Evolutionary conservation across 305 asterid species (phyloP), one percentile per base, ranked within the genome.

Genomic region (Fraxinus albicans): DNA sequence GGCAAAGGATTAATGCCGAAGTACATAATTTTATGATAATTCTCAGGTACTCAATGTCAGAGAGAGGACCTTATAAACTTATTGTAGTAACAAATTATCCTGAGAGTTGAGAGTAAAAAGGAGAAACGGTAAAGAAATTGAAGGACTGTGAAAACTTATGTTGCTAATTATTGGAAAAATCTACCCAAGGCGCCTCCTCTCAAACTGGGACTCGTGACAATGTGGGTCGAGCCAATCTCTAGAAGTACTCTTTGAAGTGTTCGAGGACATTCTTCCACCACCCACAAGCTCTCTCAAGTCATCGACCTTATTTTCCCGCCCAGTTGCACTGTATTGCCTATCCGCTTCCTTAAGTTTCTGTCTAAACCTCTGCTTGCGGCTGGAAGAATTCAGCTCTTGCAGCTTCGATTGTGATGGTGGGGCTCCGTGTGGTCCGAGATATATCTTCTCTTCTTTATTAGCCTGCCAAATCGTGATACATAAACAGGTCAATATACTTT

Each of bases 221-320:
- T 96, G 99, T 29, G 98, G 96, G 85, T 96, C 98, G 15, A 94
- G 93, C 98, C 99, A 96, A 69, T 92, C 98, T 88, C 86, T 90
- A 15, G 91, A 77, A 70, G 98, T 92, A 88, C 69, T 81, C 84
- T 90, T 92, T 1, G 97, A 63, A 17, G 86, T 83, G 53, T 72
- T 81, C 27, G 38, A 73, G 0, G 90, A 42, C 86, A 89, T 90
- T 91, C 87, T 93, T 36, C 87, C 95, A 83, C 79, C 86, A 8
- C 98, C 98, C 31, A 93, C 97, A 73, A 96, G 97, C 84, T 93
- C 99, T 86, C 94, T 87, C 83, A 96, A 77, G 85, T 87, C 88
- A 75, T 93, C 94, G 80, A 92, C 91, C 90, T 93, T 96, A 81
- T 96, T 88, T 88, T 96, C 98, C 31, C 92, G 91, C 29, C 95